Evolutionary conservation across 208 protist genomes (phyloP), one percentile per base, ranked within the genome.

Genomic region (Leishmania amazonensis): DNA sequence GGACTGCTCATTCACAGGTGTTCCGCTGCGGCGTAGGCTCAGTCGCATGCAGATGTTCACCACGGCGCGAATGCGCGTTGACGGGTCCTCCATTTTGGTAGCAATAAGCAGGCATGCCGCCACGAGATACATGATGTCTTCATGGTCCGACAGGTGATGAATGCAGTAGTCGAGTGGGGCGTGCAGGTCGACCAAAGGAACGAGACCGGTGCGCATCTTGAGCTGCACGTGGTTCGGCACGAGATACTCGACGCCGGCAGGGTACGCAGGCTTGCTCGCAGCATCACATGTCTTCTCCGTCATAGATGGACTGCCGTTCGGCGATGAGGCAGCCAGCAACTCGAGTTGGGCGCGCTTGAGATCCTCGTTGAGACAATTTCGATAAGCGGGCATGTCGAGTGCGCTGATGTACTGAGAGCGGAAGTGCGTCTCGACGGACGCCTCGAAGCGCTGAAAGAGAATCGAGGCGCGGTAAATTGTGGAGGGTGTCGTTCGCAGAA

Each of bases 71-170:
- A 96, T 91, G 51, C 85, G 90, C 17, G 87, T 84, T 0, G 81
- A 79, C 2, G 87, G 88, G 79, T 94, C 87, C 78, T 96, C 89
- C 79, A 96, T 85, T 79, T 97, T 97, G 31, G 87, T 83, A 8
- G 93, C 84, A 17, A 97, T 86, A 28, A 97, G 87, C 65, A 97
- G 80, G 77, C 93, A 96, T n/a, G 95, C 95, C 42, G 93, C 93
- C 42, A 79, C 71, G 35, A 97, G 83, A 79, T 92, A 96, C 15
- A 85, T 42, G 70, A 96, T 90, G 76, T 97, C 93, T 51, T 96
- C 89, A 19, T 95, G 88, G 53, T 88, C 83, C 8, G 81, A 76
- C 3, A 96, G n/a, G 75, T 95, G 83, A 49, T 86, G 79, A n/a
- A 96, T 62, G 79, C 90, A 94, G 79, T 93, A 94, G 60, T 97